phyloP scores from a whole-genome alignment of 1,284 basidiomycete genomes.

The Athelia psychrophila region DNA sequence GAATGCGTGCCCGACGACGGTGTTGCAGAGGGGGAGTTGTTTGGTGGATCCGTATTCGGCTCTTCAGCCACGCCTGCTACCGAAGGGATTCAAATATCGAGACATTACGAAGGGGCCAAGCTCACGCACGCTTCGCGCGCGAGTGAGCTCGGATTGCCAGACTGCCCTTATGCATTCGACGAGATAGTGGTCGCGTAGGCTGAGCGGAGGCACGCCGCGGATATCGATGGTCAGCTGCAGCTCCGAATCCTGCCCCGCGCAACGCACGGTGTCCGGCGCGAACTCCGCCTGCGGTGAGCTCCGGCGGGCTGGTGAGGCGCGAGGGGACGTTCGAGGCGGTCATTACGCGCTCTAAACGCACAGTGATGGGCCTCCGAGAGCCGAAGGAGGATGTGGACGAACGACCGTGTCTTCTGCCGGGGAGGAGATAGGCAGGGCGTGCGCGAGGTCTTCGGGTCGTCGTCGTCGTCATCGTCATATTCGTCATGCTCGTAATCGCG shows the following conservation, averaged over 20 bases:
- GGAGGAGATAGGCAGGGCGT: too few relatives aligned
- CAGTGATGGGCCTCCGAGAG: constrained; percentile 72
- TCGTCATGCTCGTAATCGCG: constrained; percentile 65
- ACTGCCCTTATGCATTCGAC: too few relatives aligned
- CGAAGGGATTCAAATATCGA: too few relatives aligned
- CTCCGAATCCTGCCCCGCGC: constrained; percentile 59
- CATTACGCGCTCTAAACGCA: too few relatives aligned
- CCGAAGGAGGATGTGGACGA: constrained; percentile 69
- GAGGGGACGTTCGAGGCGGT: constrained; percentile 57
- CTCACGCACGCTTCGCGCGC: too few relatives aligned
- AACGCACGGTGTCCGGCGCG: constrained; percentile 26
- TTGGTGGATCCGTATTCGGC: constrained; percentile 87
- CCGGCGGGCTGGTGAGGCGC: constrained; percentile 60
- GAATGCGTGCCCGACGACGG: constrained; percentile 81
- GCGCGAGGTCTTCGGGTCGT: too few relatives aligned
- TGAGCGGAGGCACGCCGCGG: constrained; percentile 77
- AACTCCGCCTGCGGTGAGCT: constrained; percentile 69
- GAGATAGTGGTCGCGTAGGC: too few relatives aligned
- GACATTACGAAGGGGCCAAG: too few relatives aligned
- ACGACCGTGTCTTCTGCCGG: constrained; percentile 70
- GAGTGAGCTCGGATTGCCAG: too few relatives aligned
- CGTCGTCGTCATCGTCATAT: constrained; percentile 46
- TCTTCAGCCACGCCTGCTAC: too few relatives aligned
- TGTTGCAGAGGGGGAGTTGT: constrained; percentile 82
- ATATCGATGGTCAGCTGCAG: constrained; percentile 67